Conservation (phyloP, 805 yeast species). For the Candida gorgasii region DNA sequence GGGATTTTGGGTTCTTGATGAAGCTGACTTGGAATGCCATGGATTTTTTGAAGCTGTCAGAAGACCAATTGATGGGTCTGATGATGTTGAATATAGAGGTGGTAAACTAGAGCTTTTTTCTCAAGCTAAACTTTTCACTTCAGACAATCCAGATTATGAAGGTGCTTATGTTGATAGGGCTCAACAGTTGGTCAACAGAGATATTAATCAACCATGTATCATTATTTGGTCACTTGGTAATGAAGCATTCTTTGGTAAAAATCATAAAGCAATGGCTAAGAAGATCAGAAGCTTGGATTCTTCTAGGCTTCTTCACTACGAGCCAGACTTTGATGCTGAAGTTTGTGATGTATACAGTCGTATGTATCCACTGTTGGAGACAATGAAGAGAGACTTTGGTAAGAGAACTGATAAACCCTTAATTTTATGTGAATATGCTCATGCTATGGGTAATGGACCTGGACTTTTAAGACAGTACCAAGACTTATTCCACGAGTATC, state of each 20-base stretch:
- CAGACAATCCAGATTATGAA: constrained; percentile 32
- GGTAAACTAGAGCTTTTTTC: constrained; percentile 12
- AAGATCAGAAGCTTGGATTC: constrained; percentile 25
- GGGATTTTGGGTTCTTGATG: constrained; percentile 38
- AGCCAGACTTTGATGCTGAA: constrained; percentile 27
- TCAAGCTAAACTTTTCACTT: constrained; percentile 23
- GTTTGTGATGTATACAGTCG: constrained; percentile 29
- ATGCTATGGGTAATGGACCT: constrained; percentile 43
- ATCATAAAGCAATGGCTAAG: constrained; percentile 29
- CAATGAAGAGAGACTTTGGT: constrained; percentile 19
- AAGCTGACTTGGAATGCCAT: constrained; percentile 40
- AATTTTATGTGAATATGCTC: constrained; percentile 37
- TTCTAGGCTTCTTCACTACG: constrained; percentile 35
- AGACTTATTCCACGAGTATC: constrained; percentile 29
- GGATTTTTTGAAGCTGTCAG: constrained; percentile 27
- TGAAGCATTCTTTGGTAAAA: constrained; percentile 35
- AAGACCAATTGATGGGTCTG: constrained; percentile 12
- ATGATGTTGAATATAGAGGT: constrained; percentile 16
- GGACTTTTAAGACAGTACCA: constrained; percentile 33
- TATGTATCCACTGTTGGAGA: constrained; percentile 30
- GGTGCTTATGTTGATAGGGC: constrained; percentile 36
- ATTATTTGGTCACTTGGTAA: constrained; percentile 42
- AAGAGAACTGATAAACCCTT: constrained; percentile 25
- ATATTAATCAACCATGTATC: constrained; percentile 33
- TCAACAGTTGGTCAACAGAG: constrained; percentile 29